Evolutionary conservation across 2,329 filamentous ascomycete genomes (phyloP).

Genomic region (Acrodontium crateriforme): DNA sequence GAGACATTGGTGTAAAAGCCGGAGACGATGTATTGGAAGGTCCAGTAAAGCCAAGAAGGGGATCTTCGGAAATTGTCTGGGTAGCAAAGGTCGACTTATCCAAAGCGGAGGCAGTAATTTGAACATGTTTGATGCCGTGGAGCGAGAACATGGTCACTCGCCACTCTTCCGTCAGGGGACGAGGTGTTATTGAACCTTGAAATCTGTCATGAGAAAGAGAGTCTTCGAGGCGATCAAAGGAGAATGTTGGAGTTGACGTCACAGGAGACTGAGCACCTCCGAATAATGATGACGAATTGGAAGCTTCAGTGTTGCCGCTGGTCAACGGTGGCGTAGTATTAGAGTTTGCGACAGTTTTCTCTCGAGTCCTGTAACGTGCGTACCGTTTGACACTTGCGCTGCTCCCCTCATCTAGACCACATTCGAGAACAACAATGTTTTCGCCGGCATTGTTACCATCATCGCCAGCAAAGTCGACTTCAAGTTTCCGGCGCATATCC

Average conservation of each 20-base stretch:
- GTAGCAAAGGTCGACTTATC: conserved; percentile 63
- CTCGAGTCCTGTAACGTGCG: conserved; percentile 37
- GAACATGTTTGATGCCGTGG: conserved; percentile 42
- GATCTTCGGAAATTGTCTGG: conserved; percentile 64
- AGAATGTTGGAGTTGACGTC: conserved; percentile 19
- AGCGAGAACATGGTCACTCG: conserved; percentile 47
- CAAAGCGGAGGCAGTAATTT: conserved; percentile 56
- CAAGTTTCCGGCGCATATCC: conserved; percentile 78
- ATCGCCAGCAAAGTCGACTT: conserved; percentile 79
- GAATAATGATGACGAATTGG: conserved; percentile 35
- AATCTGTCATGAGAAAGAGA: conserved; percentile 14
- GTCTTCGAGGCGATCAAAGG: conserved; percentile 13
- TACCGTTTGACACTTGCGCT: conserved; percentile 42
- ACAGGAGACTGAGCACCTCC: conserved; percentile 28
- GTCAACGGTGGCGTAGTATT: conserved; percentile 16
- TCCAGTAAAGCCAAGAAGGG: conserved; percentile 47
- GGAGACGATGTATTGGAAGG: conserved; percentile 40
- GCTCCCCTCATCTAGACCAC: conserved; percentile 50
- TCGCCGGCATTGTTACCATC: conserved; percentile 68
- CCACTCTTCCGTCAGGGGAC: conserved; percentile 47
- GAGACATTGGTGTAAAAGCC: conserved; percentile 38
- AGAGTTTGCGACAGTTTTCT: conserved; percentile 7
- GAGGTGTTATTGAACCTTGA: conserved; percentile 15
- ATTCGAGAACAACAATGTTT: conserved; percentile 57
- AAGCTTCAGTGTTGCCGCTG: conserved; percentile 9